Evolutionary conservation across 495 filamentous ascomycete genomes (phyloP), one percentile per base, ranked within the genome.

Genomic region (Talaromyces adpressus): DNA sequence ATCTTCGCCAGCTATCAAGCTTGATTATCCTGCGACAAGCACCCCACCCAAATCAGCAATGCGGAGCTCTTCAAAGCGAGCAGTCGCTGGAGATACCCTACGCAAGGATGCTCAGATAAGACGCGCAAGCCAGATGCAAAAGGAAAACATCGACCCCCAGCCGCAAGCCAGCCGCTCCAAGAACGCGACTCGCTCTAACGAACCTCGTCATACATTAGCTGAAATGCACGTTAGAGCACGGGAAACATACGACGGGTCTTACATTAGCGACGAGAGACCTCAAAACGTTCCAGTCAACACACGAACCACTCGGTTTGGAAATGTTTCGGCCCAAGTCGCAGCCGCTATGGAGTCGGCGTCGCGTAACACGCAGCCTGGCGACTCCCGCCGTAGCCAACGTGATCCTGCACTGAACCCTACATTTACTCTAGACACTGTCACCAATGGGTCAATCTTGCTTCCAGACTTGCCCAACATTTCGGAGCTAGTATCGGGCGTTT

Each of bases 401-500:
- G 66, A 67, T 61, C 66, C 65, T 22, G n/a, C 65, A 41, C 34
- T 9, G 16, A 67, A 67, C 29, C 57, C 57, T 34, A 62, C 65
- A 22, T 64, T 59, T 59, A 65, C 51, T 7, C 73, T 73, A 1
- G 77, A 78, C 11, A 80, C 73, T 16, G 71, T 68, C 51, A 81
- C 78, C 5, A 78, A 80, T 51, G 81, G 85, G 51, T 89, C 87
- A 2, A 88, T 89, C 70, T 75, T 85, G 57, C 81, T 91, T 29
- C 87, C 87, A 8, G 84, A 89, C 56, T 75, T 89, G 52, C 85
- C 87, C 12, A 89, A 90, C 65, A 78, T 90, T 58, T 88, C 87
- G 12, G 89, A 91, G 63, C 79, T 91, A 18, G 82, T 91, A 5
- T 88, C 87, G 29, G 88, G 87, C 64, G 79, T 84, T 6, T 88